Conservation (phyloP, 1,284 basidiomycete species). For the Microbotryomycetes sp. region DNA sequence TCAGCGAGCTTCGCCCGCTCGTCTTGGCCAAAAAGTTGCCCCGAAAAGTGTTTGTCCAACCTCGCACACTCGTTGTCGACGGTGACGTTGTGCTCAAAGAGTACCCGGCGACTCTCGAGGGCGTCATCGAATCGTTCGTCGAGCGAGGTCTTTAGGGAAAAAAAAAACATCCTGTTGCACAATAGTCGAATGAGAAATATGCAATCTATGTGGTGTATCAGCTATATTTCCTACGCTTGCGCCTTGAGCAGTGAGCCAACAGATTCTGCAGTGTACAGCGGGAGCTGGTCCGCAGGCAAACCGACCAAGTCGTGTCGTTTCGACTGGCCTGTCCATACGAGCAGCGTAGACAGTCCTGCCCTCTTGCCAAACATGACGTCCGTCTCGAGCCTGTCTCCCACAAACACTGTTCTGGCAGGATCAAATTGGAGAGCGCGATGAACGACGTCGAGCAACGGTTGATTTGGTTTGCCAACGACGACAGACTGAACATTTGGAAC, state of each 20-base stretch:
- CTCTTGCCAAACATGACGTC: conserved; percentile 82
- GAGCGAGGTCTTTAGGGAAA: conserved; percentile 52
- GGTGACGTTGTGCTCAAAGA: conserved; percentile 60
- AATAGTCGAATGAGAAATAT: no score
- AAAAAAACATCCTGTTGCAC: not conserved
- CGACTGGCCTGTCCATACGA: conserved; percentile 73
- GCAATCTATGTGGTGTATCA: not conserved
- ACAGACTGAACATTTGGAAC: conserved; percentile 56
- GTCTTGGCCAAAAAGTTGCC: conserved; percentile 70
- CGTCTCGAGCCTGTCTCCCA: conserved; percentile 90
- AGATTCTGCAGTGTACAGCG: conserved; percentile 20
- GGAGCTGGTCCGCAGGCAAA: conserved; percentile 2
- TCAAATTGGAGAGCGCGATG: conserved; percentile 53
- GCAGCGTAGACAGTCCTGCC: conserved; percentile 77
- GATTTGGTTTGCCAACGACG: conserved; percentile 83
- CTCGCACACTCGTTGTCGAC: conserved; percentile 58
- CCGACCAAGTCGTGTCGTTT: conserved; percentile 36
- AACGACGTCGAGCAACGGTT: conserved; percentile 90
- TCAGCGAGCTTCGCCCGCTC: conserved; percentile 62
- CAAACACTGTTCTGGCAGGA: conserved; percentile 77
- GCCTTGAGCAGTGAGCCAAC: conserved; percentile 17
- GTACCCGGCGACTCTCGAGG: conserved; percentile 61
- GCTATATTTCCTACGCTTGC: no score
- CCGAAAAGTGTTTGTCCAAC: conserved; percentile 68
- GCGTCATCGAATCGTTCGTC: conserved; percentile 69